Percentiles rank a stretch among this genome's conserved stretches.
phyloP scores from a whole-genome alignment of 2,329 filamentous ascomycete species.

The Fusarium udum region DNA sequence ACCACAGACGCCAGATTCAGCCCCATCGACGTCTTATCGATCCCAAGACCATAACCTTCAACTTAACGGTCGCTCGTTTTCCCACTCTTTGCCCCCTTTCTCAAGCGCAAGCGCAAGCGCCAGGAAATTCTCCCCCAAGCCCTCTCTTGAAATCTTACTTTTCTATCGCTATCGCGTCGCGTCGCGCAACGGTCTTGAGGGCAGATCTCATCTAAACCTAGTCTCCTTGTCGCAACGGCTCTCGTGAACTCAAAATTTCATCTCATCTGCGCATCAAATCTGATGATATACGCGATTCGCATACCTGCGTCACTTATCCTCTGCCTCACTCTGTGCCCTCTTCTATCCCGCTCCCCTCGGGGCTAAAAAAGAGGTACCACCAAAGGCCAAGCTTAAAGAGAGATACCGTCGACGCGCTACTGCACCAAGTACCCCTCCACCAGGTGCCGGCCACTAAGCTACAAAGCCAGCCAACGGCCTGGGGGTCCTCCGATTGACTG shows the following conservation, averaged over 20 bases:
- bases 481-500: slow-evolving; percentile 23
- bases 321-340: slow-evolving; percentile 1
- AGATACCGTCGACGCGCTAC: slow-evolving; percentile 33
- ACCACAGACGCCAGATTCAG: slow-evolving; percentile 45
- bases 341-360: slow-evolving; percentile 23
- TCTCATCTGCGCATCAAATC: background rate
- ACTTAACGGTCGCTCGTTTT: slow-evolving; percentile 14
- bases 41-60: slow-evolving; percentile 4
- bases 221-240: slow-evolving; percentile 9
- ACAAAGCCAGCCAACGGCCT: slow-evolving; percentile 37
- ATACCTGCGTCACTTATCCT: slow-evolving; percentile 21
- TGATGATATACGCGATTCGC: slow-evolving; percentile 22
- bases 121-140: background rate
- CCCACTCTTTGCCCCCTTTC: background rate
- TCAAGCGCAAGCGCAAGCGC: slow-evolving; percentile 27
- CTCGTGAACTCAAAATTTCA: background rate
- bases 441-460: slow-evolving; percentile 27
- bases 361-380: slow-evolving; percentile 27
- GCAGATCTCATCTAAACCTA: background rate
- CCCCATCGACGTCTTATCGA: slow-evolving; percentile 41
- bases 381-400: slow-evolving; percentile 22
- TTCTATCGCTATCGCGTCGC: slow-evolving; percentile 16
- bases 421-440: slow-evolving; percentile 31
- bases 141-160: background rate
- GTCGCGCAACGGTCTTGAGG: slow-evolving; percentile 20